Evolutionary conservation across 129 eudicot genomes (phyloP), one percentile per base, ranked within the genome.

Genomic region (Smallanthus sonchifolius): DNA sequence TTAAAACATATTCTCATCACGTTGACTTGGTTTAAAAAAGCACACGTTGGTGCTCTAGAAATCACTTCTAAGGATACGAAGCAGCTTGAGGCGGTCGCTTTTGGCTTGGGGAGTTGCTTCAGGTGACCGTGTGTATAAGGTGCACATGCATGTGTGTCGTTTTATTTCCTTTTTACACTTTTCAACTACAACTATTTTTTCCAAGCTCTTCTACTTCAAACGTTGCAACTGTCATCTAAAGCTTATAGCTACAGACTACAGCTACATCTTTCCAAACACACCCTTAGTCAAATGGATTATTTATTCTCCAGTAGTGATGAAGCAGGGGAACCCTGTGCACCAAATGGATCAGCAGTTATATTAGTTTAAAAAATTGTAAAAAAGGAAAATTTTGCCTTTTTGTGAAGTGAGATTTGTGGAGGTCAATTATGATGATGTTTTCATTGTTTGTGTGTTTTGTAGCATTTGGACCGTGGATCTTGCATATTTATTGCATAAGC

Each of bases 381-480:
- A 45, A 68, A 14, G 40, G 44, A n/a, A 8, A 47, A 48, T 69
- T 5, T 49, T 34, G n/a, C 16, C 1, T 30, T 30, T 69, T 68
- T 68, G 37, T 28, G 20, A 30, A 34, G 67, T 34, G 67, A 61
- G 67, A 34, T 34, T 13, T 61, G n/a, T 35, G 60, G 13, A n/a
- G 30, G 24, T 64, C 48, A 42, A 52, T 67, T 77, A 9, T 77
- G 38, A 63, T 79, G 30, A 43, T 51, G 8, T 72, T 9, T 28
- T 63, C 6, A 16, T 52, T 72, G 48, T 70, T 49, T 63, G 52
- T 73, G 60, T 10, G 20, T 73, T 79, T 81, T 86, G 87, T 88
- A 95, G 99, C 83, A 87, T 95, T 64, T 95, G 99, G 99, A 95
- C 99, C 1, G 99, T 91, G 51, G 99, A 95, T 87, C 87, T 95